Percentiles rank a stretch among this genome's conserved stretches.
phyloP scores from a whole-genome alignment of 345 rosid genomes.

The Brassica rapa region DNA sequence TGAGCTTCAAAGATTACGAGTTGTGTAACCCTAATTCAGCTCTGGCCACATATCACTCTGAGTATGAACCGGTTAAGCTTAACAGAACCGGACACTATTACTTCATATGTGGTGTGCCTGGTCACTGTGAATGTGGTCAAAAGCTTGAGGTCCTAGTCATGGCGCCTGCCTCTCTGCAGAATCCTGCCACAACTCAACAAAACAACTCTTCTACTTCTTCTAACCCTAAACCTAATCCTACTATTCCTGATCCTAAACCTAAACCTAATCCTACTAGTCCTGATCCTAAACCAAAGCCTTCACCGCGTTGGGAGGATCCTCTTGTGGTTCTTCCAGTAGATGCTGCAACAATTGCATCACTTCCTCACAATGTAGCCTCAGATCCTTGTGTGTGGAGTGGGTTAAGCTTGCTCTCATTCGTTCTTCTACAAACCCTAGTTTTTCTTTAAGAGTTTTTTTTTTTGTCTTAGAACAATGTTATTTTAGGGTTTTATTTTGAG shows the following conservation, averaged over 20 bases:
- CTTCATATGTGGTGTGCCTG: slow-evolving; percentile 32
- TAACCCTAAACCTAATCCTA: not conserved
- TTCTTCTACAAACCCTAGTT: slow-evolving; percentile 16
- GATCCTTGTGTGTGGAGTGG: slow-evolving; percentile 1
- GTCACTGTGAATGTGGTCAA: slow-evolving; percentile 33
- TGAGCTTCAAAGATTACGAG: slow-evolving; percentile 21
- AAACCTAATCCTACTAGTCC: not conserved
- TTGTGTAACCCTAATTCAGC: slow-evolving; percentile 14
- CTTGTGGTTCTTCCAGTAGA: slow-evolving; percentile 31
- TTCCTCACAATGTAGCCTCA: slow-evolving; percentile 24
- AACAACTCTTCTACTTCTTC: slow-evolving; percentile 2
- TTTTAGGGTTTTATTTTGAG: slow-evolving; percentile 6
- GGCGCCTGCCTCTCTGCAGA: slow-evolving; percentile 6
- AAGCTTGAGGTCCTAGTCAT: slow-evolving; percentile 31
- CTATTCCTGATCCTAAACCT: not conserved
- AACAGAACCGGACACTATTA: slow-evolving; percentile 30
- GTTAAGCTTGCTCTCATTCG: slow-evolving; percentile 13
- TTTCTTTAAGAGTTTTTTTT: not conserved
- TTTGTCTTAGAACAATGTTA: not conserved
- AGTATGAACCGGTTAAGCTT: slow-evolving; percentile 14
- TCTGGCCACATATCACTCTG: slow-evolving; percentile 12
- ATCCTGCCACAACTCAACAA: not conserved
- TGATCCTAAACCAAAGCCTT: not conserved
- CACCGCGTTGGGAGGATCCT: slow-evolving; percentile 22
- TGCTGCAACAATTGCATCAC: slow-evolving; percentile 20